Base-by-base conservation (phyloP, 768 basidiomycete species). In the Boletus rubescentipes region DNA sequence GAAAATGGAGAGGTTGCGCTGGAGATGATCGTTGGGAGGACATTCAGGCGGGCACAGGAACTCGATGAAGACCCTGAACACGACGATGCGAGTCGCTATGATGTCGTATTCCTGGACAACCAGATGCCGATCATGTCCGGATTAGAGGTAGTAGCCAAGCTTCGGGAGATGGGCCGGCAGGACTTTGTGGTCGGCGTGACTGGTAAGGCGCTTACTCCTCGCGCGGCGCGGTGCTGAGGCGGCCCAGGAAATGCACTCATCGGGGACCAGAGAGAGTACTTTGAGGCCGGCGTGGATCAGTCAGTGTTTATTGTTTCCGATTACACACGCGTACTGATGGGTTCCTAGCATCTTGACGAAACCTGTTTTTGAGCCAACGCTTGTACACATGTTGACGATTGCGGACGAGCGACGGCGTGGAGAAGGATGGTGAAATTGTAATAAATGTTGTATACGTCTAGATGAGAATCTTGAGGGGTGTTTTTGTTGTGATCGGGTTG, bases 151-250 rank as follows among this genome's bases (percentile, higher is more conserved):
- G 83, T 91, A 11, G 67, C 77, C 50, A 84, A 80, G 66, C 72
- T 94, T 36, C 75, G 91, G 54, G 76, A 79, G 53, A 67, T 84
- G 65, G 85, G 84, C 9, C 76, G 90, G 56, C 72, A 67, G 18
- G 90, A 93, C 62, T 88, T 93, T 63, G 82, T 93, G n/a, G 87
- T 92, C 16, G 89, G 88, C 32, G 85, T 90, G 38, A 90, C 88
- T 48, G 89, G 85, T 83, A 38, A 60, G 76, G 47, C 18, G 30
- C 35, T 2, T 21, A 21, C 4, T 52, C 5, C 23, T 32, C 26
- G 36, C 2, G 5, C 10, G 41, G 30, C n/a, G 8, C 8, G 32
- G 31, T 46, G 18, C 58, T 69, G 57, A 61, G 14, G 14, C 45
- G n/a, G 23, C 32, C 42, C 55, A 80, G 83, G 82, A 9, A 84